These are phyloP conservation scores for Colletotrichum eleusines DNA, from an alignment of 2,329 filamentous ascomycete genomes.

Conservation along the genomic window DNA sequence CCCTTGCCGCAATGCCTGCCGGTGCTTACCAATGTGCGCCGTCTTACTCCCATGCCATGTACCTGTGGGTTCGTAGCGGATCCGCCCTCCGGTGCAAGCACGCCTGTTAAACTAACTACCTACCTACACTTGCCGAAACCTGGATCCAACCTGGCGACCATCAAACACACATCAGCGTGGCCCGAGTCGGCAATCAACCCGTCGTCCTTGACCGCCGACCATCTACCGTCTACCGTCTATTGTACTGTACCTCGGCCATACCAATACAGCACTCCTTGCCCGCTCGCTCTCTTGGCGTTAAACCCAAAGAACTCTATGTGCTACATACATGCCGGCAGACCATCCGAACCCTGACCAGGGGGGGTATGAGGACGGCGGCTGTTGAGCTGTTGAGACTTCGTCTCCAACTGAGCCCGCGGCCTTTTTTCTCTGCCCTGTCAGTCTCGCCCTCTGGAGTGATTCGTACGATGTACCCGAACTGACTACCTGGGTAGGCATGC, in stretches of 20 bases:
- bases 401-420: neutral
- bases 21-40: too few relatives aligned
- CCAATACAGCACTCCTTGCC: neutral
- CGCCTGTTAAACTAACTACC: too few relatives aligned
- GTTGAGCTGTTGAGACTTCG: conserved; percentile 6
- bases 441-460: neutral
- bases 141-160: neutral
- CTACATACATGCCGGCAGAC: conserved; percentile 26
- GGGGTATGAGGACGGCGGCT: neutral
- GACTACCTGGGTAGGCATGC: too few relatives aligned
- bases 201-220: neutral
- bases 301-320: conserved; percentile 14
- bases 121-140: too few relatives aligned
- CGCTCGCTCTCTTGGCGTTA: neutral
- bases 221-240: neutral
- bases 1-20: too few relatives aligned
- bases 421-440: neutral
- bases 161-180: neutral
- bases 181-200: neutral
- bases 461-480: neutral
- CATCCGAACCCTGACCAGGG: conserved; percentile 26
- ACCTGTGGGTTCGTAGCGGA: too few relatives aligned
- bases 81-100: too few relatives aligned
- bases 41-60: too few relatives aligned
- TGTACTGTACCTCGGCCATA: neutral